Evolutionary conservation across 495 filamentous ascomycete species (phyloP).

Genomic region (Letharia lupina): DNA sequence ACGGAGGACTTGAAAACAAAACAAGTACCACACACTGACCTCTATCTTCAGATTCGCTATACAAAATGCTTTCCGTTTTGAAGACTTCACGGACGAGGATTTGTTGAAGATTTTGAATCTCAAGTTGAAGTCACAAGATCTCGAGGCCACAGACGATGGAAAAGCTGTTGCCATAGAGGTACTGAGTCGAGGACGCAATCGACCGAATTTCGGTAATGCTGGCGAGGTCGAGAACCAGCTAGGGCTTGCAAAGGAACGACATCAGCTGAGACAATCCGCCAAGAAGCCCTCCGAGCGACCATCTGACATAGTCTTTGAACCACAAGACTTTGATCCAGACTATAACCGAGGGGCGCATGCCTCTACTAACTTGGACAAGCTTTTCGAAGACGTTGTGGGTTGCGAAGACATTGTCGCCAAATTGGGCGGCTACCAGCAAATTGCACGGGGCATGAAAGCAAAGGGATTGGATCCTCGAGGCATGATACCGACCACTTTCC

Average conservation of each 20-base stretch:
- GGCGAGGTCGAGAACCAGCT: slow-evolving; percentile 59
- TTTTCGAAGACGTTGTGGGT: slow-evolving; percentile 62
- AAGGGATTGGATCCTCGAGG: slow-evolving; percentile 48
- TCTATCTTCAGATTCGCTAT: slow-evolving; percentile 48
- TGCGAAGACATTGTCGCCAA: slow-evolving; percentile 52
- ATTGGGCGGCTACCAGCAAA: slow-evolving; percentile 52
- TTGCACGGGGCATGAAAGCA: slow-evolving; percentile 42
- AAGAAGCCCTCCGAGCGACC: slow-evolving; percentile 21
- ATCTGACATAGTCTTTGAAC: slow-evolving; percentile 40
- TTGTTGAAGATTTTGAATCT: slow-evolving; percentile 50
- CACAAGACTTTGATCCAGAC: slow-evolving; percentile 60
- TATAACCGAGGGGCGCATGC: slow-evolving; percentile 48
- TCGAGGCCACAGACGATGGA: slow-evolving; percentile 37
- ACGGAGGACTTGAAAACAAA: no score
- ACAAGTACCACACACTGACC: no score
- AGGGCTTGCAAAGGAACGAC: slow-evolving; percentile 47
- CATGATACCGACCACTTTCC: slow-evolving; percentile 52
- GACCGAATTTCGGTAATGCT: slow-evolving; percentile 48
- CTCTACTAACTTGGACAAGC: slow-evolving; percentile 41
- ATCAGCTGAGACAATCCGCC: slow-evolving; percentile 43
- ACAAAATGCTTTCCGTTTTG: slow-evolving; percentile 55
- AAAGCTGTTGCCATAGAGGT: slow-evolving; percentile 35
- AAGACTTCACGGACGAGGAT: slow-evolving; percentile 57
- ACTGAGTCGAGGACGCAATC: slow-evolving; percentile 37
- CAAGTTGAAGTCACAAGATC: slow-evolving; percentile 43